These are phyloP conservation scores for Lachnellula hyalina DNA, from an alignment of 2,329 filamentous ascomycete genomes.

Conservation along the genomic window DNA sequence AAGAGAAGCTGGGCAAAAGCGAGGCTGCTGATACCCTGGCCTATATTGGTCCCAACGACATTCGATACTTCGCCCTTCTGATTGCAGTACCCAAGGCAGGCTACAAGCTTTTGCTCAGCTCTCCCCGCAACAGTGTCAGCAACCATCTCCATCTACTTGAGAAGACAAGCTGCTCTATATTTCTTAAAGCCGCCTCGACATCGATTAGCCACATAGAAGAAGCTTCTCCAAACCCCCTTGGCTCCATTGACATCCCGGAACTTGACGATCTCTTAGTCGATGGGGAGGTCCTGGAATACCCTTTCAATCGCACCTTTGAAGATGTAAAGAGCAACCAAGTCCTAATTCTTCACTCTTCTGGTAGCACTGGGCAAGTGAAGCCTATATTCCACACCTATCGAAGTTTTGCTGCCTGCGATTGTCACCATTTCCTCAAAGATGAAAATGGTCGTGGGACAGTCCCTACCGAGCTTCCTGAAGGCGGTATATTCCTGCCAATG, in stretches of 20 bases:
- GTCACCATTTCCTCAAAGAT: background rate
- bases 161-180: background rate
- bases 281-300: too few relatives aligned
- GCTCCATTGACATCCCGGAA: too few relatives aligned
- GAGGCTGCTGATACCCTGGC: background rate
- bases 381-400: background rate
- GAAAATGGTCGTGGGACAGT: background rate
- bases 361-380: background rate
- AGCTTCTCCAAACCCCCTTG: too few relatives aligned
- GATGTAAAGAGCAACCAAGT: background rate
- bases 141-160: background rate
- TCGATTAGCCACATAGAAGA: too few relatives aligned
- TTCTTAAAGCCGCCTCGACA: too few relatives aligned
- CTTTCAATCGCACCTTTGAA: background rate
- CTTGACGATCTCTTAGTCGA: too few relatives aligned
- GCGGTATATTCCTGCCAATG: background rate
- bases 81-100: background rate
- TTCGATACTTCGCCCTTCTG: background rate
- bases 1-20: too few relatives aligned
- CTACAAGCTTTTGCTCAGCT: background rate
- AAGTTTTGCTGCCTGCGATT: background rate
- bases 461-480: background rate
- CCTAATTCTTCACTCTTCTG: background rate
- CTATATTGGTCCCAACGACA: background rate
- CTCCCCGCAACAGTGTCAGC: background rate